Conservation (phyloP, 2,329 filamentous ascomycete genomes). For the Sclerotinia subarctica region DNA sequence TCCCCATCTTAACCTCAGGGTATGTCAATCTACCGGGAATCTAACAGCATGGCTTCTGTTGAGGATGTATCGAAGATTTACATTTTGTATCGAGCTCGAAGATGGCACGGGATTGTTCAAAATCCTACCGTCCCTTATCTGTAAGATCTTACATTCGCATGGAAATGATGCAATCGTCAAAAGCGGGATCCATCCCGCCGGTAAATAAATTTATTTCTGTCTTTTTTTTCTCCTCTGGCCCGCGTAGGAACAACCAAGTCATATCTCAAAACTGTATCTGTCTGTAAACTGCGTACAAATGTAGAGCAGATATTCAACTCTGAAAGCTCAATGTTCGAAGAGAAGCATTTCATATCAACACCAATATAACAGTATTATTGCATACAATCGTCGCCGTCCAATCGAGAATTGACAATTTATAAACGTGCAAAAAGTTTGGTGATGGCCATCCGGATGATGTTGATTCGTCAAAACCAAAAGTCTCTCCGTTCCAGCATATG, state of each 20-base stretch:
- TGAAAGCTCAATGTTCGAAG: background rate
- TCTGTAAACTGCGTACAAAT: background rate
- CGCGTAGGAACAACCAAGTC: background rate
- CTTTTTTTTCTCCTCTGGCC: background rate
- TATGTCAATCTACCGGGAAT: background rate
- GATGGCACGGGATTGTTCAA: background rate
- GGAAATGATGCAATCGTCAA: conserved; percentile 2
- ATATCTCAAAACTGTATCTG: background rate
- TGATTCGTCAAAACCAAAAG: conserved; percentile 7
- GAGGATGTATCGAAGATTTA: background rate
- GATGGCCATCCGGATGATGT: conserved; percentile 9
- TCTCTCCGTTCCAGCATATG: background rate
- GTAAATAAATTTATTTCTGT: background rate
- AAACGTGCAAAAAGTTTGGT: background rate
- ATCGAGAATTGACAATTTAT: conserved; percentile 14
- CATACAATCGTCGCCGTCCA: background rate
- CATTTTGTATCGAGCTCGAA: background rate
- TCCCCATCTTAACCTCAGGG: background rate
- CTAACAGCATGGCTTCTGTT: background rate
- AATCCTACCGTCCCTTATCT: background rate
- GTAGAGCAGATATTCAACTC: background rate
- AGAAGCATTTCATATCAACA: background rate
- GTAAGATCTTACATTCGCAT: background rate
- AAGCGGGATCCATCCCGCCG: background rate
- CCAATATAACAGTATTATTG: background rate